phyloP scores from a whole-genome alignment of 2,329 filamentous ascomycete genomes.

The Geosmithia flava region DNA sequence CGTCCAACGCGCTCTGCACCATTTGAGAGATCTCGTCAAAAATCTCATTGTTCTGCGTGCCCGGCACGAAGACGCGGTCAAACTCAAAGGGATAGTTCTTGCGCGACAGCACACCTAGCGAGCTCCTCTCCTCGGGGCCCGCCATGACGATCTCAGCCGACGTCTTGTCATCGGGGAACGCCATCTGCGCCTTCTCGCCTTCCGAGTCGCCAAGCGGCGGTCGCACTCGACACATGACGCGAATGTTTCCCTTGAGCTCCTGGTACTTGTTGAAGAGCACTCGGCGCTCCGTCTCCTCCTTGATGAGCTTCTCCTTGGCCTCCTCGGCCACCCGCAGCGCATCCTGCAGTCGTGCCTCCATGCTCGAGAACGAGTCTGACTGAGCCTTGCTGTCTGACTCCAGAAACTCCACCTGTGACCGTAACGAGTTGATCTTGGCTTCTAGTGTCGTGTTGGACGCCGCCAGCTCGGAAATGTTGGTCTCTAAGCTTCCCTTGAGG shows the following conservation, averaged over 20 bases:
- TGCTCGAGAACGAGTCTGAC: conserved; percentile 70
- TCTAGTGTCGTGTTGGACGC: conserved; percentile 57
- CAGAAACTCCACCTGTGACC: conserved; percentile 76
- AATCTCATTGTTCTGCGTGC: conserved; percentile 68
- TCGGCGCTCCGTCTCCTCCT: conserved; percentile 79
- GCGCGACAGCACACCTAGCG: conserved; percentile 60
- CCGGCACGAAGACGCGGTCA: conserved; percentile 79
- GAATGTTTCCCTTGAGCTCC: conserved; percentile 95
- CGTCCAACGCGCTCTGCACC: conserved; percentile 90
- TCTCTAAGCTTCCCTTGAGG: conserved; percentile 40
- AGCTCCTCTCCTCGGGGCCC: conserved; percentile 74
- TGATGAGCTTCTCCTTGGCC: conserved; percentile 71
- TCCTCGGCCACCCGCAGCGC: conserved; percentile 57
- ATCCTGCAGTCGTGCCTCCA: conserved; percentile 70
- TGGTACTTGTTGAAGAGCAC: conserved; percentile 97
- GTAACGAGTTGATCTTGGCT: conserved; percentile 60
- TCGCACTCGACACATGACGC: conserved; percentile 92
- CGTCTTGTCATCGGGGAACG: conserved; percentile 73
- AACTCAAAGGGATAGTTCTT: conserved; percentile 83
- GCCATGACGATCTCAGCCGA: conserved; percentile 77
- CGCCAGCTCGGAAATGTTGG: conserved; percentile 44
- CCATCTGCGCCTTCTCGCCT: conserved; percentile 58
- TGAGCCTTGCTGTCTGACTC: conserved; percentile 85
- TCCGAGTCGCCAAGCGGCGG: conserved; percentile 51
- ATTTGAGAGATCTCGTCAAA: conserved; percentile 96